These are phyloP conservation scores for Aspergillus novofumigatus DNA, from an alignment of 2,329 filamentous ascomycete species.

Conservation along the genomic window DNA sequence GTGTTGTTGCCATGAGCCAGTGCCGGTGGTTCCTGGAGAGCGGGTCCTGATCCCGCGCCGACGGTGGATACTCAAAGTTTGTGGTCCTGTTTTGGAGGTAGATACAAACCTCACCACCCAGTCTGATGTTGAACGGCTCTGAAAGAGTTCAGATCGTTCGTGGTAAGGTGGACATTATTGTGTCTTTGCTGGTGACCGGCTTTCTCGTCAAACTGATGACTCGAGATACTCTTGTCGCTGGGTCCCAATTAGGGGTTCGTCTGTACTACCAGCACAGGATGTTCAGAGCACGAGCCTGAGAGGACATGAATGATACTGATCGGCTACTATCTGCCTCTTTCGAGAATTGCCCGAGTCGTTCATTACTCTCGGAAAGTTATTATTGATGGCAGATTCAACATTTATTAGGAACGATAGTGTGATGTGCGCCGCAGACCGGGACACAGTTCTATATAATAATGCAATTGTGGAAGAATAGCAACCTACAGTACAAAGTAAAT, in stretches of 20 bases:
- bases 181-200: no score
- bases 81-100: neutral
- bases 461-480: neutral
- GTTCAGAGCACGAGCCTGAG: neutral
- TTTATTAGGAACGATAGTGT: neutral
- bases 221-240: neutral
- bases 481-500: neutral
- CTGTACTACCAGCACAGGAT: neutral
- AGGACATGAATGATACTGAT: neutral
- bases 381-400: neutral
- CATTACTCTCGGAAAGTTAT: neutral
- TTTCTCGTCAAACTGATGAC: neutral
- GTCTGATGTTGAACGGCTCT: neutral
- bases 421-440: no score
- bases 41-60: neutral
- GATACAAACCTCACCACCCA: neutral
- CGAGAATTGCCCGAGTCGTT: neutral
- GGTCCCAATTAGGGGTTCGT: neutral
- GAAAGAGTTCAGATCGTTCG: neutral
- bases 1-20: neutral
- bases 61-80: neutral
- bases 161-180: neutral
- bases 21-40: neutral
- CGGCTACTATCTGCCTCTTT: neutral
- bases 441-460: neutral